A percentile compares a stretch with the other conserved stretches of the same genome.
These are phyloP conservation scores for Solanum tacnaense DNA, from an alignment of 257 asterid genomes.

Conservation along the genomic window DNA sequence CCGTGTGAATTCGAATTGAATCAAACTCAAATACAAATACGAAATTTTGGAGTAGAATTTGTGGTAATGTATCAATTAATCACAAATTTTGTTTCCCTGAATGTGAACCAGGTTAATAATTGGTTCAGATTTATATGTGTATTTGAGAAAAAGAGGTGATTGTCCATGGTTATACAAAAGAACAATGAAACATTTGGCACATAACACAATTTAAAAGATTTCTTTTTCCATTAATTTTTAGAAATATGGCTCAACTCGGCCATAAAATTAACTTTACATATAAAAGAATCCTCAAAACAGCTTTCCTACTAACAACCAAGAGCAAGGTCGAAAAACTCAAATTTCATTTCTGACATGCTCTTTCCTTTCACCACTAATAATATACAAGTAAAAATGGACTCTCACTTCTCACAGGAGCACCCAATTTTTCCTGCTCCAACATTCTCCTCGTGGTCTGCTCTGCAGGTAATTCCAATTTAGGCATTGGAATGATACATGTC, in stretches of 20 bases:
- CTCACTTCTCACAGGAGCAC: constrained; percentile 17
- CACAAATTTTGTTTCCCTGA: too few species aligned
- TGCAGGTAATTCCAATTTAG: background rate
- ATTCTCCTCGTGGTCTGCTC: background rate
- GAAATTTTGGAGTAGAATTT: too few species aligned
- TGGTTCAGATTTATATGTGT: too few species aligned
- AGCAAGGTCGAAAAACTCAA: background rate
- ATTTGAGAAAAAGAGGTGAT: too few species aligned
- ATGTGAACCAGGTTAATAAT: too few species aligned
- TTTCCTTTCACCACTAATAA: background rate
- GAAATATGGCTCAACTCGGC: background rate
- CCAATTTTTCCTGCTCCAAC: constrained; percentile 17
- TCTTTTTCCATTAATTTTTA: background rate
- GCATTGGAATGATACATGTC: constrained; percentile 21
- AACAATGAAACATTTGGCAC: background rate
- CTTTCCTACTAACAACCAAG: background rate
- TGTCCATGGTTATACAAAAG: too few species aligned
- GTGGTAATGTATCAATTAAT: too few species aligned
- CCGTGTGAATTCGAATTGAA: too few species aligned
- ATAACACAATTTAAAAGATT: background rate
- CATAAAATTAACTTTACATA: background rate
- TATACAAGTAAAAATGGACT: background rate
- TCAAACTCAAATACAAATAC: too few species aligned
- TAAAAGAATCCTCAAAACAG: background rate
- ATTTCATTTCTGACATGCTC: background rate